Conservation (phyloP, 2,329 filamentous ascomycete species). For the Geoglossum cookeanum region DNA sequence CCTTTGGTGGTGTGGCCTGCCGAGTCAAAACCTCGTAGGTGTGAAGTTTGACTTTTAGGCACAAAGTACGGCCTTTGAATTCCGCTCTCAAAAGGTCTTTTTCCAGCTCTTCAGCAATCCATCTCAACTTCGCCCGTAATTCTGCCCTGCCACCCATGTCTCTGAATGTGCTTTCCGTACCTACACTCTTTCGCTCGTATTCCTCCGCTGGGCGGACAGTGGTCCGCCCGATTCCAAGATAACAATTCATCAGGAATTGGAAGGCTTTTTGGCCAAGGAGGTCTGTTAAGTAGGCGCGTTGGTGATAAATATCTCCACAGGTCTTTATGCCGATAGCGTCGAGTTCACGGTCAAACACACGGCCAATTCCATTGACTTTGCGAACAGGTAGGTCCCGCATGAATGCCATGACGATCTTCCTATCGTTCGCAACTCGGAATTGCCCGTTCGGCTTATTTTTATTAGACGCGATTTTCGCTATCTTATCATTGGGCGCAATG, state of each 20-base stretch:
- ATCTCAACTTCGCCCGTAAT: constrained; percentile 58
- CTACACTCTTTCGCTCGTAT: constrained; percentile 81
- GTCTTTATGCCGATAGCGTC: constrained; percentile 72
- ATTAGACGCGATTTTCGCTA: constrained; percentile 92
- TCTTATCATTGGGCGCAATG: constrained; percentile 78
- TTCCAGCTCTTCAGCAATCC: constrained; percentile 69
- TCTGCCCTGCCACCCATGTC: constrained; percentile 52
- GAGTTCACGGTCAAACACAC: constrained; percentile 82
- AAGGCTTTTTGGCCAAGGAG: constrained; percentile 87
- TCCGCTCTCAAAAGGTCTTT: constrained; percentile 62
- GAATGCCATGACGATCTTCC: constrained; percentile 60
- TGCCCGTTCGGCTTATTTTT: constrained; percentile 95
- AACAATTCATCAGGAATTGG: constrained; percentile 65
- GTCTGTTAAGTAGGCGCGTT: constrained; percentile 52
- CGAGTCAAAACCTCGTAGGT: constrained; percentile 83
- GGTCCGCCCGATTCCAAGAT: constrained; percentile 74
- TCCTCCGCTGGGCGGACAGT: constrained; percentile 71
- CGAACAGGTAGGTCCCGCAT: constrained; percentile 69
- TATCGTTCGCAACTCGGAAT: constrained; percentile 53
- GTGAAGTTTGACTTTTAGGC: constrained; percentile 83
- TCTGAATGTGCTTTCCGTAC: constrained; percentile 79
- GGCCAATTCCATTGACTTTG: constrained; percentile 88
- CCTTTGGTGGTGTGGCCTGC: constrained; percentile 55
- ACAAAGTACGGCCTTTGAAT: constrained; percentile 78
- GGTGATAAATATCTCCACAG: constrained; percentile 68